Percentiles rank a stretch among this genome's conserved stretches.
Conservation (phyloP, 2,329 filamentous ascomycete genomes). For the Sporothrix humicola region DNA sequence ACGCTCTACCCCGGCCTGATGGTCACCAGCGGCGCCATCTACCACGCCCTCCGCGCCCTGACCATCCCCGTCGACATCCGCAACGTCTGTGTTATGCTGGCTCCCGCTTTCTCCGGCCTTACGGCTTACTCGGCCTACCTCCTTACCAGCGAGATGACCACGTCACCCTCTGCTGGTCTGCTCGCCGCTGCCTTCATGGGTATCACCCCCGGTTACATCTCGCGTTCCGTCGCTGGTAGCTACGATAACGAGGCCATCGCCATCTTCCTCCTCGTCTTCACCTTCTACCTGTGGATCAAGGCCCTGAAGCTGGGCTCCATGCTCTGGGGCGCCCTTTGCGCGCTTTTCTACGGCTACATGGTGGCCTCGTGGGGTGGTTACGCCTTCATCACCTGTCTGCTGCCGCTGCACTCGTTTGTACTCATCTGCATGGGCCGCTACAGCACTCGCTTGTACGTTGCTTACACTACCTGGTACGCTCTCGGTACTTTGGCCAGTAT, state of each 20-base stretch:
- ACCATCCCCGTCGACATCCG: conserved; percentile 96
- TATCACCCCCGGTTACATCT: conserved; percentile 96
- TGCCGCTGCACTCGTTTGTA: conserved; percentile 92
- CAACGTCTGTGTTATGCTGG: conserved; percentile 97
- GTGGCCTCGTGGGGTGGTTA: conserved; percentile 99
- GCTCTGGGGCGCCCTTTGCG: conserved; percentile 93
- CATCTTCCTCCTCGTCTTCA: conserved; percentile 97
- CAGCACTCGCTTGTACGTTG: conserved; percentile 91
- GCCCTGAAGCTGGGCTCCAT: conserved; percentile 94
- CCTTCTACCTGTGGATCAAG: conserved; percentile 99
- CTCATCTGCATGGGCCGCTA: conserved; percentile 96
- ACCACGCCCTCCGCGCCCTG: conserved; percentile 87
- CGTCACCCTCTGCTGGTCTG: conserved; percentile 91
- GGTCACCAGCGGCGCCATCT: conserved; percentile 98
- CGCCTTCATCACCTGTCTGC: conserved; percentile 97
- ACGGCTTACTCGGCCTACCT: conserved; percentile 94
- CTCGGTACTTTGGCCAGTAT: conserved; percentile 95
- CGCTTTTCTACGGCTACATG: conserved; percentile 99
- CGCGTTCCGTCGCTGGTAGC: conserved; percentile 93
- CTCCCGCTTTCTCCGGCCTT: conserved; percentile 90
- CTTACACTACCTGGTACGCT: conserved; percentile 98
- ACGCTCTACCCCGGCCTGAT: conserved; percentile 98
- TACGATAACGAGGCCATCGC: conserved; percentile 99
- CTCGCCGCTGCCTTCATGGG: conserved; percentile 96
- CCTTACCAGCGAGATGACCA: conserved; percentile 94